A percentile compares a stretch with the other conserved stretches of the same genome.
Conservation (phyloP, 306 rosid species). For the Alnus glutinosa region DNA sequence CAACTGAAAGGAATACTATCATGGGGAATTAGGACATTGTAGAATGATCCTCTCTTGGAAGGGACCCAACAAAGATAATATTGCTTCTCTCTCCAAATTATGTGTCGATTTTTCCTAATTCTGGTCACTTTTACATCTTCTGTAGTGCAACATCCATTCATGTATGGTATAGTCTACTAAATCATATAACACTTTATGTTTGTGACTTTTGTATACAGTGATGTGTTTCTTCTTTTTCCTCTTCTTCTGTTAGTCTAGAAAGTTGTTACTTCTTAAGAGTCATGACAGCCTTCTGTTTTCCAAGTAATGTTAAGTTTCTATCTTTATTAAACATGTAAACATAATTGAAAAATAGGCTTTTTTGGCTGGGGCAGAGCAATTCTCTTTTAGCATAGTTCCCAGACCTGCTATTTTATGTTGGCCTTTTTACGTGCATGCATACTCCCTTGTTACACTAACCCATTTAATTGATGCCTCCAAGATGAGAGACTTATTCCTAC, state of each 20-base stretch:
- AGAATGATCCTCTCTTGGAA: no score
- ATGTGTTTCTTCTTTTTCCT: slow-evolving; percentile 5
- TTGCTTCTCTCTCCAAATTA: background rate
- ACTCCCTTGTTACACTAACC: background rate
- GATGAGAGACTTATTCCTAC: background rate
- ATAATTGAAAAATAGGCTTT: background rate
- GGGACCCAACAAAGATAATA: no score
- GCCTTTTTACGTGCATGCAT: background rate
- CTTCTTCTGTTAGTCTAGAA: background rate
- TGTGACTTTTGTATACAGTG: background rate
- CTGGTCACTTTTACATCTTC: background rate
- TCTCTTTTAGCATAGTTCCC: background rate
- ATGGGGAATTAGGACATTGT: no score
- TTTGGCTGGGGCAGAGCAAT: no score
- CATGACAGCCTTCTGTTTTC: background rate
- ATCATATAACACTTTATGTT: background rate
- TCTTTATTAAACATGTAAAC: background rate
- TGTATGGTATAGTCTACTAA: background rate
- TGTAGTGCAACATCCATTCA: background rate
- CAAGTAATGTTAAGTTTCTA: background rate
- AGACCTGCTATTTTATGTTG: background rate
- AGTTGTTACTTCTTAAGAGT: background rate
- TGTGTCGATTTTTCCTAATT: background rate
- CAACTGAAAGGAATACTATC: no score
- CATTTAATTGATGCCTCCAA: background rate